Evolutionary conservation across 768 basidiomycete genomes (phyloP), one percentile per base, ranked within the genome.

Genomic region (Leccinum imitatum): DNA sequence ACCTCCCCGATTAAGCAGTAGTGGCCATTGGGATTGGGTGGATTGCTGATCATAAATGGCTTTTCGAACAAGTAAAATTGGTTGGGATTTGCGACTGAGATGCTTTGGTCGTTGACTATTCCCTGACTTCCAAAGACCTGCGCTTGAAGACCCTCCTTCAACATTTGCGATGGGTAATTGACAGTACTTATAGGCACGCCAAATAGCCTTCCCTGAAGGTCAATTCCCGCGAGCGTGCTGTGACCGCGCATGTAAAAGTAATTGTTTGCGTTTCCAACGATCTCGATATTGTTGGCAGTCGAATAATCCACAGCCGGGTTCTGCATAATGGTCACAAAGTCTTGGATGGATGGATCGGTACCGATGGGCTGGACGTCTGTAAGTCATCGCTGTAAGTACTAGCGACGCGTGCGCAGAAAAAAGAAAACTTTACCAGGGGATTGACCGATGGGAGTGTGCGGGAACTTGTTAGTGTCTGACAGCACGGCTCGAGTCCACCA

Each of bases 231-330:
- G 7, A 54, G 39, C 14, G 59, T 61, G 55, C 59, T 61, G 39
- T 63, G 62, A 10, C 62, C 62, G 5, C 62, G 59, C 4, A 63
- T 2, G 39, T 57, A 63, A 46, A 63, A 10, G n/a, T 63, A 63
- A 19, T 60, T 63, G 47, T 57, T 23, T 14, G 15, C 11, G n/a
- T 21, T 30, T 39, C 62, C 62, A 8, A 61, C 51, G 13, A 63
- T 55, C 31, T 27, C 51, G 25, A 57, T 6, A 6, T 21, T 7
- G 13, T 56, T 30, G 10, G 21, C 27, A 23, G 11, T 21, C 1
- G 62, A 14, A 25, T 61, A 61, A n/a, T 57, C 62, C 13, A 21
- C 14, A 2, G 2, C 25, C 7, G 62, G 62, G 31, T 60, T 7
- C 37, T 23, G 35, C 23, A 63, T 19, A 23, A 39, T 27, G 6